A percentile compares a stretch with the other conserved stretches of the same genome.
Evolutionary conservation across 2,329 filamentous ascomycete species (phyloP).

Genomic region (Penicillium corylophilum): DNA sequence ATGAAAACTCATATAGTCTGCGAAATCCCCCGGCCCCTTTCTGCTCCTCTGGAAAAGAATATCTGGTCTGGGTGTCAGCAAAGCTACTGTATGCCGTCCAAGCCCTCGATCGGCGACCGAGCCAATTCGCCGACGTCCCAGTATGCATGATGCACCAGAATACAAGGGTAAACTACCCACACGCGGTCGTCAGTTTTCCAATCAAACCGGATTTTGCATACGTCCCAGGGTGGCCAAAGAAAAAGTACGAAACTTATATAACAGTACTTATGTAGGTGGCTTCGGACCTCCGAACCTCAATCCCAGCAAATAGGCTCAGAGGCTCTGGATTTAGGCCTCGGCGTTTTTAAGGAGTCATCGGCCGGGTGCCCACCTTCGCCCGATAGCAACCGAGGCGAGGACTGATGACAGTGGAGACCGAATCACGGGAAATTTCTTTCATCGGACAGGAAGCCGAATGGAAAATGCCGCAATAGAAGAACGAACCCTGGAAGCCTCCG

Average conservation of each 20-base stretch:
- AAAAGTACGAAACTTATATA: neutral
- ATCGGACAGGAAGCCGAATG: slow-evolving; percentile 6
- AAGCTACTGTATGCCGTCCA: neutral
- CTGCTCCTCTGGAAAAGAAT: neutral
- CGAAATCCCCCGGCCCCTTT: neutral
- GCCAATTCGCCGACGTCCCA: neutral
- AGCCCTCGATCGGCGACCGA: neutral
- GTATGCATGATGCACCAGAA: neutral
- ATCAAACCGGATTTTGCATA: neutral
- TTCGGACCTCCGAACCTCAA: neutral
- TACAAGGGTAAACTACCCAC: neutral
- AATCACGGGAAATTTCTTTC: slow-evolving; percentile 9
- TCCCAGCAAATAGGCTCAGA: neutral
- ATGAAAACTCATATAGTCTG: neutral
- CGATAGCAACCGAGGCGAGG: neutral
- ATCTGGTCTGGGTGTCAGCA: neutral
- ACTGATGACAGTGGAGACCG: slow-evolving; percentile 6
- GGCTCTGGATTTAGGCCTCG: neutral
- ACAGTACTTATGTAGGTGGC: neutral
- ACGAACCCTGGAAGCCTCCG: neutral
- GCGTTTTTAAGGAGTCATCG: neutral
- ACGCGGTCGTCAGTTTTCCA: neutral
- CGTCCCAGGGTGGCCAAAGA: neutral
- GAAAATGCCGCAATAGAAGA: slow-evolving; percentile 12
- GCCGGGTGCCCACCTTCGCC: neutral